These are phyloP conservation scores for Taiozyma sp. DNA, from an alignment of 1,139 yeast genomes.

Conservation along the genomic window DNA sequence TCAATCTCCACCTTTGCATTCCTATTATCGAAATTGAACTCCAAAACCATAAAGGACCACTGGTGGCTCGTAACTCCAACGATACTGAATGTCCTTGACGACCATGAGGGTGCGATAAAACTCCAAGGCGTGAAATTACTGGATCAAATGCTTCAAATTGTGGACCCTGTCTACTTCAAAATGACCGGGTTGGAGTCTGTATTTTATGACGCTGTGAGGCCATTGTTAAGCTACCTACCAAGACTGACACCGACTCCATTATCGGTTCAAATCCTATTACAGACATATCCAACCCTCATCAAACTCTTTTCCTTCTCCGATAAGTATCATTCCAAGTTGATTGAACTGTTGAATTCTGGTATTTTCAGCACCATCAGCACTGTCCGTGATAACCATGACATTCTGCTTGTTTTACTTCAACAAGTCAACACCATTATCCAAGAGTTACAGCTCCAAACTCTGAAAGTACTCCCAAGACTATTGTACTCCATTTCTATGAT, in stretches of 20 bases:
- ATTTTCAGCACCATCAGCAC: conserved; percentile 14
- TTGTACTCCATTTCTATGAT: conserved; percentile 22
- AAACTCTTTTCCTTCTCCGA: conserved; percentile 12
- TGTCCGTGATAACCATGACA: conserved; percentile 15
- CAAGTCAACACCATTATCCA: conserved; percentile 9
- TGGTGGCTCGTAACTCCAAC: conserved; percentile 49
- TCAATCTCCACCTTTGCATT: conserved; percentile 29
- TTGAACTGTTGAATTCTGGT: conserved; percentile 17
- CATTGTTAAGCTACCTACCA: conserved; percentile 43
- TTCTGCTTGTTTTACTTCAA: conserved; percentile 8
- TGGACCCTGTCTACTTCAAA: conserved; percentile 25
- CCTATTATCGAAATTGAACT: conserved; percentile 23
- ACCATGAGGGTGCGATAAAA: conserved; percentile 41
- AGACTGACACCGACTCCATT: conserved; percentile 33
- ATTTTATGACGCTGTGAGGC: conserved; percentile 37
- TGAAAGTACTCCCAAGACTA: conserved; percentile 16
- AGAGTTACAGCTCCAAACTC: conserved; percentile 10
- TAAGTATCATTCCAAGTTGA: background rate
- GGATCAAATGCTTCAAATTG: conserved; percentile 21
- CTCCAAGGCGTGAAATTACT: conserved; percentile 38
- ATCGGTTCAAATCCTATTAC: conserved; percentile 16
- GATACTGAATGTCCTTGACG: conserved; percentile 45
- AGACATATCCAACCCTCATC: conserved; percentile 20
- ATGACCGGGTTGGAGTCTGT: conserved; percentile 40
- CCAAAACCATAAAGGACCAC: conserved; percentile 22